Percentiles rank a stretch among this genome's conserved stretches.
phyloP scores from a whole-genome alignment of 805 yeast species.

The Starmerella etchellsii region DNA sequence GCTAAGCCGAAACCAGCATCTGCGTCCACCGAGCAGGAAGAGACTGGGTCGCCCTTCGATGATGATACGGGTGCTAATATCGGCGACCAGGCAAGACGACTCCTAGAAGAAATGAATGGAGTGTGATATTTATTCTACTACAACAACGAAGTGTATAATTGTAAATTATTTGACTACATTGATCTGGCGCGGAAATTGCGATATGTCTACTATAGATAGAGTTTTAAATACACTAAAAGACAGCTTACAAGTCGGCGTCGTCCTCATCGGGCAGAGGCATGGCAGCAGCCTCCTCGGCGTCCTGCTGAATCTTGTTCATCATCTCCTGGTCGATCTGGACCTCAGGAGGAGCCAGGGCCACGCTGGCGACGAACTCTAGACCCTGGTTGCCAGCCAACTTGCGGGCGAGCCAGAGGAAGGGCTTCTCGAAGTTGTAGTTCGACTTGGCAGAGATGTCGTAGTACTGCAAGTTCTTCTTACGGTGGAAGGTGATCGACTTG shows the following conservation, averaged over 20 bases:
- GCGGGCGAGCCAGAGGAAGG: slow-evolving; percentile 99
- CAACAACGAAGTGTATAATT: too few relatives aligned
- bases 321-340: slow-evolving; percentile 91
- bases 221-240: too few relatives aligned
- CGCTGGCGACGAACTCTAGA: slow-evolving; percentile 96
- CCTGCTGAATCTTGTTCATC: slow-evolving; percentile 98
- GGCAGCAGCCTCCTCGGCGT: slow-evolving; percentile 98
- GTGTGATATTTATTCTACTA: background rate
- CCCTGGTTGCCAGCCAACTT: slow-evolving; percentile 96
- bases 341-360: slow-evolving; percentile 99
- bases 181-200: too few relatives aligned
- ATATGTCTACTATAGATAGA: too few relatives aligned
- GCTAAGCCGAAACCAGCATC: background rate
- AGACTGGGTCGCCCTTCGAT: too few relatives aligned
- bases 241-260: slow-evolving; percentile 89
- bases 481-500: slow-evolving; percentile 99
- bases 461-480: slow-evolving; percentile 99
- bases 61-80: slow-evolving; percentile 1
- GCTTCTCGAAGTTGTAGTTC: slow-evolving; percentile 98
- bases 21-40: background rate
- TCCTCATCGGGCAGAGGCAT: slow-evolving; percentile 99
- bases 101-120: slow-evolving; percentile 5
- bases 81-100: slow-evolving; percentile 14
- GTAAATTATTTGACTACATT: too few relatives aligned
- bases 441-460: slow-evolving; percentile 99